Evolutionary conservation across 2,329 filamentous ascomycete genomes (phyloP).

Genomic region (Nemania sp.): DNA sequence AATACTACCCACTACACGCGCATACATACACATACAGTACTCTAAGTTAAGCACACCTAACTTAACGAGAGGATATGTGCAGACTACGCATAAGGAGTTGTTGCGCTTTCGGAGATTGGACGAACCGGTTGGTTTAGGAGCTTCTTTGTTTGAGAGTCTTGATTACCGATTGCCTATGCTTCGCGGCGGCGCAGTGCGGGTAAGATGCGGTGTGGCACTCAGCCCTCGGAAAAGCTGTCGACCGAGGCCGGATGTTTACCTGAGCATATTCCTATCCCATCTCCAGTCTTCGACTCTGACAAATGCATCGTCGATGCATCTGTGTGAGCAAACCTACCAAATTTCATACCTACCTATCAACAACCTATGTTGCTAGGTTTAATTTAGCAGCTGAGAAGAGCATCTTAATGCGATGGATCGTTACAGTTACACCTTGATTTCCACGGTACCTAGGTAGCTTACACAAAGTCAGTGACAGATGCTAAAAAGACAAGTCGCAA

Average conservation of each 20-base stretch:
- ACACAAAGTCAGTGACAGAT: constrained; percentile 16
- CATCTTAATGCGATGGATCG: constrained; percentile 16
- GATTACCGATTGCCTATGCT: constrained; percentile 9
- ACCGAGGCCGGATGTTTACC: constrained; percentile 21
- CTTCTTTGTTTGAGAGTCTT: background rate
- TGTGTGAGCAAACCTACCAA: background rate
- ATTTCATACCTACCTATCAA: background rate
- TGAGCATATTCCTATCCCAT: background rate
- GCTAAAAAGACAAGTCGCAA: constrained; percentile 26
- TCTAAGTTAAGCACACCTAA: background rate
- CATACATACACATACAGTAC: background rate
- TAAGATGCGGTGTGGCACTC: constrained; percentile 15
- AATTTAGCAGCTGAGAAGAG: constrained; percentile 7
- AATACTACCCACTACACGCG: too few species aligned
- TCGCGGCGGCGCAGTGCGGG: constrained; percentile 5
- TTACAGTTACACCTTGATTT: constrained; percentile 18
- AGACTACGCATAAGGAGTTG: too few species aligned
- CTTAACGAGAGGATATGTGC: too few species aligned
- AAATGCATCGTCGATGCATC: background rate
- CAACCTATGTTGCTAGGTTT: background rate
- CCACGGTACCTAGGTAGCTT: background rate
- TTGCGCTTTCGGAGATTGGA: constrained; percentile 24
- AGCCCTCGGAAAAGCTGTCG: constrained; percentile 27
- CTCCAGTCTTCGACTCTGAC: background rate
- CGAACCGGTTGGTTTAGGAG: constrained; percentile 9